Percentiles rank a stretch among this genome's conserved stretches.
Conservation (phyloP, 106 monocot species). For the Phalaenopsis aphrodite region DNA sequence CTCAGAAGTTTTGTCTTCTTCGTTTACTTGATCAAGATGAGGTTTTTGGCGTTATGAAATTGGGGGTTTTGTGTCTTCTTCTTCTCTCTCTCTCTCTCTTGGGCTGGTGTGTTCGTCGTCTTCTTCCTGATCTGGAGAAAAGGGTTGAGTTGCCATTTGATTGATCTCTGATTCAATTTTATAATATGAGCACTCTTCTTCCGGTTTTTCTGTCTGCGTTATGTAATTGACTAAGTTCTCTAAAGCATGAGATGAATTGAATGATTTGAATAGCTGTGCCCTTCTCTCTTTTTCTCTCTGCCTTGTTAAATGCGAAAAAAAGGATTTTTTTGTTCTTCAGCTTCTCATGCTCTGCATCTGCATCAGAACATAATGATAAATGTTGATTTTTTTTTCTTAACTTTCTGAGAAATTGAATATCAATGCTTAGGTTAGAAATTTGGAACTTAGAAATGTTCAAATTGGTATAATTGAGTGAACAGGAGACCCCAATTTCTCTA, state of each 20-base stretch:
- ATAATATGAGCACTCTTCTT: not conserved
- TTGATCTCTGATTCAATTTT: conserved; percentile 6
- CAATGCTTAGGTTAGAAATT: too few species aligned
- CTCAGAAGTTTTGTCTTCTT: conserved; percentile 3
- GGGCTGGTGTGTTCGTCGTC: not conserved
- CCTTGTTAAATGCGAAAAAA: not conserved
- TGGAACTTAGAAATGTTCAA: too few species aligned
- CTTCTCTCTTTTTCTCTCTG: not conserved
- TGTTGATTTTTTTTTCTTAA: too few species aligned
- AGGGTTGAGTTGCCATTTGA: conserved; percentile 2
- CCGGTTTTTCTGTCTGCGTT: not conserved
- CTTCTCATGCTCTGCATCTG: too few species aligned
- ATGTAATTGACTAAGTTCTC: not conserved
- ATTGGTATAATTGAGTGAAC: too few species aligned
- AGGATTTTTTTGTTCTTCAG: not conserved
- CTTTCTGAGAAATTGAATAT: too few species aligned
- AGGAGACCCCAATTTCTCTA: too few species aligned
- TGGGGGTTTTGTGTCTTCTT: not conserved
- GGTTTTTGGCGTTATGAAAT: not conserved
- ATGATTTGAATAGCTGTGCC: not conserved
- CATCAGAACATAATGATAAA: too few species aligned
- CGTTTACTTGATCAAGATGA: not conserved
- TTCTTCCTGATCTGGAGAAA: not conserved
- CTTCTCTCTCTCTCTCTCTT: not conserved
- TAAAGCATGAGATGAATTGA: not conserved